Base-by-base conservation (phyloP, 78 protist species). In the Paratrimastix pyriformis region DNA sequence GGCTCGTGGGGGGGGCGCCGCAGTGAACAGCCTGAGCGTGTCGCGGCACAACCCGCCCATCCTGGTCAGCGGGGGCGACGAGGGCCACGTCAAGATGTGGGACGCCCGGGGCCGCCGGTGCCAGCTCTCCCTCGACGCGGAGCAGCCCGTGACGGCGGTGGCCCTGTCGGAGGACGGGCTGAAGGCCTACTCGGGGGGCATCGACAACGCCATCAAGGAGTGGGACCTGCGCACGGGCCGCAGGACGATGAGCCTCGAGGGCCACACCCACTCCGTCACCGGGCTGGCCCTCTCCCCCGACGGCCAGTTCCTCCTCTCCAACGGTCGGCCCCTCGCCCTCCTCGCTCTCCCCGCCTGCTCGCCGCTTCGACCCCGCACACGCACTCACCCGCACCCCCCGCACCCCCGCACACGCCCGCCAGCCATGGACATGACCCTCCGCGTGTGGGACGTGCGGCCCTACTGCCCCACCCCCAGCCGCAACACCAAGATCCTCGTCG, bases 271-370 rank as follows among this genome's bases (percentile, higher is more conserved):
- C 42, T 4, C 39, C 37, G 42, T 77, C 26, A 74, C 81, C 21
- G 81, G 81, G 39, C 38, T 77, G 18, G n/a, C 15, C 35, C 6
- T 77, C 39, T 55, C 73, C 9, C 81, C 80, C 30, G 81, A 77
- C 45, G 80, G 80, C 30, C 6, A 6, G 30, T 11, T 18, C 46
- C 59, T 77, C 37, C 71, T 74, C 55, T 54, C 74, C 38, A 74
- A 74, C 57, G n/a, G n/a, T n/a, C n/a, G n/a, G n/a, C n/a, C n/a
- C n/a, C n/a, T n/a, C n/a, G n/a, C n/a, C n/a, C n/a, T n/a, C n/a
- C n/a, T n/a, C n/a, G n/a, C n/a, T n/a, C n/a, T n/a, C n/a, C n/a
- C n/a, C n/a, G n/a, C n/a, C n/a, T n/a, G n/a, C n/a, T n/a, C n/a
- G n/a, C n/a, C n/a, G n/a, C n/a, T n/a, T n/a, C n/a, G n/a, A n/a